phyloP scores from a whole-genome alignment of 805 yeast species.

The Yamadazyma kitorensis region DNA sequence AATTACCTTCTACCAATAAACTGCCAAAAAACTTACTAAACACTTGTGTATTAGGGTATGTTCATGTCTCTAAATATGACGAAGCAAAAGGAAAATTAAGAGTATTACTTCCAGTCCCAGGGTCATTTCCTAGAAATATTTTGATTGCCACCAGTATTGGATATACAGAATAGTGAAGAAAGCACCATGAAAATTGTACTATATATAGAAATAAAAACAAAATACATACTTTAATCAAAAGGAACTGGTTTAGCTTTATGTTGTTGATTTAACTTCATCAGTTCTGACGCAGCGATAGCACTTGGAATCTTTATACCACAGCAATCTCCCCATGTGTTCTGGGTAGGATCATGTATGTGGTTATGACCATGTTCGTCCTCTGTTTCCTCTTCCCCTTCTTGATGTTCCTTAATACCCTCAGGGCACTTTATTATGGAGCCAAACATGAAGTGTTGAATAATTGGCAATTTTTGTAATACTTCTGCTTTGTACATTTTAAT shows the following conservation, averaged over 20 bases:
- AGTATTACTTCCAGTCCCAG: slow-evolving; percentile 84
- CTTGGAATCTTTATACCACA: slow-evolving; percentile 97
- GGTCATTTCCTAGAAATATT: slow-evolving; percentile 72
- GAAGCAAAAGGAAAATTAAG: slow-evolving; percentile 68
- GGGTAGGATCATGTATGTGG: slow-evolving; percentile 23
- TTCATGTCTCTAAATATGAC: slow-evolving; percentile 68
- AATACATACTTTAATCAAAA: slow-evolving; percentile 48
- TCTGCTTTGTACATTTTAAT: slow-evolving; percentile 94
- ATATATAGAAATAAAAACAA: slow-evolving; percentile 3
- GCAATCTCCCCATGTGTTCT: slow-evolving; percentile 89
- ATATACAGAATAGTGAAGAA: slow-evolving; percentile 81
- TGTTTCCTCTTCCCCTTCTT: slow-evolving; percentile 18
- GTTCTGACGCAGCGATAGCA: slow-evolving; percentile 85
- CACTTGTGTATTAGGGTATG: slow-evolving; percentile 74
- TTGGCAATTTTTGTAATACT: slow-evolving; percentile 85
- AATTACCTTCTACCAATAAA: slow-evolving; percentile 29
- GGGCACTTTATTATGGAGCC: slow-evolving; percentile 72
- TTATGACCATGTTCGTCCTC: slow-evolving; percentile 19
- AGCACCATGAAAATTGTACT: no score
- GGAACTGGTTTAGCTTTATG: slow-evolving; percentile 49
- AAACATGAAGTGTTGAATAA: slow-evolving; percentile 91
- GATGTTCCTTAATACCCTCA: slow-evolving; percentile 49
- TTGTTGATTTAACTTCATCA: slow-evolving; percentile 19
- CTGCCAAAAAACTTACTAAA: slow-evolving; percentile 47
- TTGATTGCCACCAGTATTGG: slow-evolving; percentile 75